These are phyloP conservation scores for Fusarium newnesense DNA, from an alignment of 2,329 filamentous ascomycete genomes.

Conservation along the genomic window DNA sequence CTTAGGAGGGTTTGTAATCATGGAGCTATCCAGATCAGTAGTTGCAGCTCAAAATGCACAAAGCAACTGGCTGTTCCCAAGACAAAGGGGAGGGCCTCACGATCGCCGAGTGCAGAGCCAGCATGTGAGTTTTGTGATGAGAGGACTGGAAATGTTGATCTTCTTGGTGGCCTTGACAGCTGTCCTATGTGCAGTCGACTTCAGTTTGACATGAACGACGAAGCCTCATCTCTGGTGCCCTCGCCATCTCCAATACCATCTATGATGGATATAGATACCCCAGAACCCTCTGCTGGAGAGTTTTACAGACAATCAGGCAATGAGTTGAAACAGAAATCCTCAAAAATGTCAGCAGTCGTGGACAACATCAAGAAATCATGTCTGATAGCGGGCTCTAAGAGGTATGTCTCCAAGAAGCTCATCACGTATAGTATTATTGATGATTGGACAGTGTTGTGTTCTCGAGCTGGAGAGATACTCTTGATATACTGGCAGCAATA, in stretches of 20 bases:
- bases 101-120: background rate
- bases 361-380: background rate
- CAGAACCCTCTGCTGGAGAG: rapidly evolving
- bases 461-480: background rate
- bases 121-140: background rate
- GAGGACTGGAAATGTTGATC: rapidly evolving
- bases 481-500: background rate
- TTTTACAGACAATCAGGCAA: rapidly evolving
- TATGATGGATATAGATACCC: background rate
- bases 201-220: rapidly evolving
- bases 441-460: background rate
- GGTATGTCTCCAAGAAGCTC: rapidly evolving
- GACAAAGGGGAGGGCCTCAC: rapidly evolving
- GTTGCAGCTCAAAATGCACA: rapidly evolving
- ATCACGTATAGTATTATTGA: rapidly evolving
- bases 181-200: background rate
- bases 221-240: rapidly evolving
- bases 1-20: slow-evolving; percentile 13
- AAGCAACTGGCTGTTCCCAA: background rate
- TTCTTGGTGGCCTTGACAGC: background rate
- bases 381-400: background rate
- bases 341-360: background rate
- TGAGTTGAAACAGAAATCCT: background rate
- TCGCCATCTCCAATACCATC: rapidly evolving
- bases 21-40: rapidly evolving